phyloP scores from a whole-genome alignment of 345 rosid genomes.

The Corymbia maculata region DNA sequence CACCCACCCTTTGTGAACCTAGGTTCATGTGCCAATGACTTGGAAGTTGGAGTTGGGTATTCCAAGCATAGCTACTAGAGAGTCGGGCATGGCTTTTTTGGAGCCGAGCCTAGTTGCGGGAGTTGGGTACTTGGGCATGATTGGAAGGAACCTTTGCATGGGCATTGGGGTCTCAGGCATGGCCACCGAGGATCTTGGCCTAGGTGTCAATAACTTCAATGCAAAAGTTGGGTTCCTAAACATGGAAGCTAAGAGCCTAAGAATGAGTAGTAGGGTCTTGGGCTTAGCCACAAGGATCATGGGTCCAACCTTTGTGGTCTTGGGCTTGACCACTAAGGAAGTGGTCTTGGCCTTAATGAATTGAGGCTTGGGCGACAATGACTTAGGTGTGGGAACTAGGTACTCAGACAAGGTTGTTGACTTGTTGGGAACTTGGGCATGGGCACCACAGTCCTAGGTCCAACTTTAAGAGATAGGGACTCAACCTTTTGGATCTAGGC shows the following conservation, averaged over 20 bases:
- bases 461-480: background rate
- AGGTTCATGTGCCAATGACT: background rate
- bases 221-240: background rate
- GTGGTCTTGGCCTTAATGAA: background rate
- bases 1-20: background rate
- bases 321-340: background rate
- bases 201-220: background rate
- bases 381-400: background rate
- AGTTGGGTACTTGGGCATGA: background rate
- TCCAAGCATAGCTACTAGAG: background rate
- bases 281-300: background rate
- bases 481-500: background rate
- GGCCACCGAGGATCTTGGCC: background rate
- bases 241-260: background rate
- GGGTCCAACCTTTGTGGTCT: background rate
- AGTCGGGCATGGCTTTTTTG: background rate
- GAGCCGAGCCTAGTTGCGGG: background rate
- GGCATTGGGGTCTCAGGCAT: background rate
- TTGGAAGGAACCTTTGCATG: background rate
- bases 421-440: background rate
- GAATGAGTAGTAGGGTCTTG: background rate
- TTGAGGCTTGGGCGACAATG: background rate
- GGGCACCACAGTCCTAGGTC: background rate
- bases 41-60: background rate
- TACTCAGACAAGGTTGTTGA: accelerated